Evolutionary conservation across 2,329 filamentous ascomycete species (phyloP), one percentile per base, ranked within the genome.

Genomic region (Colletotrichum sp.): DNA sequence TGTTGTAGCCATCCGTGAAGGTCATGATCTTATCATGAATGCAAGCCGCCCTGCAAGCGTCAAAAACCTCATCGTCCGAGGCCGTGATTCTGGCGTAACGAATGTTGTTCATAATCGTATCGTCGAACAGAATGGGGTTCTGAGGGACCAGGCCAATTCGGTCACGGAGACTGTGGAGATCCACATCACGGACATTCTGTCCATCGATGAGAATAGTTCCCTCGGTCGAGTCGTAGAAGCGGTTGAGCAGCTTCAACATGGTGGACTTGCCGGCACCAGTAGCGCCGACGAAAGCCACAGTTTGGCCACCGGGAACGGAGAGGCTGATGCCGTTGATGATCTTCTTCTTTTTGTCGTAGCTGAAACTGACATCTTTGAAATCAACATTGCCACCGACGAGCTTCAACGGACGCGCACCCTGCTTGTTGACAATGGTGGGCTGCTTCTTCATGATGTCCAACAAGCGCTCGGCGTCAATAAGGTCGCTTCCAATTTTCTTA

Each of bases 211-310:
- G 82, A 76, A 93, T 90, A 13, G 84, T 84, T 3, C 91, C 91
- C 10, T 83, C 82, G 0, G 85, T 88, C 3, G 90, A 89, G 75
- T 92, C 90, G 80, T 92, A 92, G 79, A 91, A 91, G 1, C 91
- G 89, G 79, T 90, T 88, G 8, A 92, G 83, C n/a, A 92, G 85
- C 79, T 90, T 91, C 55, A 92, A 81, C 34, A 91, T 86, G 2
- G 90, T 92, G 2, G 90, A 91, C 78, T 92, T 92, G 44, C 90
- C 90, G 13, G 90, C 90, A 26, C 91, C 91, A 13, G 90, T 92
- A 60, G 90, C 87, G 13, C 91, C 91, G 10, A 92, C 91, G 82
- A 92, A 91, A 13, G 91, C 91, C 30, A 91, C 88, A 1, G 90
- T 91, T 71, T 87, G 88, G 16, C 91, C 89, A 5, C 89, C 85